Base-by-base conservation (phyloP, 225 moss, liverwort and hornwort species). In the Neckera pumila region DNA sequence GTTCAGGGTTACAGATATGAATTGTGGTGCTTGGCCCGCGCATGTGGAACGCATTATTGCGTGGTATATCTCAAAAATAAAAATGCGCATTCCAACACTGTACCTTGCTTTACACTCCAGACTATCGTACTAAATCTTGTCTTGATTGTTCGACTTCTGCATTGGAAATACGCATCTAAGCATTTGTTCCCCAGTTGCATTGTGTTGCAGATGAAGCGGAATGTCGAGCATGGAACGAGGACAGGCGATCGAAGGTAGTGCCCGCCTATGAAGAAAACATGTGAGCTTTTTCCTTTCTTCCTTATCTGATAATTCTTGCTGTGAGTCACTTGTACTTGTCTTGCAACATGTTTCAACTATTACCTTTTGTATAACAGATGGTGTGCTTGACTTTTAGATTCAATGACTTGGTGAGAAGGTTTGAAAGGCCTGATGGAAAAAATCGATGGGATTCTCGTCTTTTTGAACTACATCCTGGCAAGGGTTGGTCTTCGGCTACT, bases 391-490 rank as follows among this genome's bases (percentile, higher is more conserved):
- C 66, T 63, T 88, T 85, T 88, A 99, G 98, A 94, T 99, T 97
- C 85, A 91, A 97, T 90, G 98, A 99, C 87, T 89, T 99, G 91
- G 95, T 96, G 57, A 93, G 96, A 81, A 93, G 97, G 86, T 99
- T 99, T 89, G 98, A 99, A 87, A 97, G 96, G 84, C 98, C 98
- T 38, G 98, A 99, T 89, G 96, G 96, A 28, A 96, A 93, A 78
- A 97, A 99, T 82, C 96, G 98, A 64, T 99, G 98, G 98, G 98
- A 99, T 89, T 96, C 97, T 86, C 97, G 95, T 43, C 96, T 99
- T 70, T 96, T 97, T 88, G 98, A 99, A 87, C 91, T 97, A 26
- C 95, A 95, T 90, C 95, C 97, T 83, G 91, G 91, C 78, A 78
- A 87, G 91, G 98, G 98, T 99, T 85, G 63, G 82, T 91, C 45